phyloP scores from a whole-genome alignment of 2,329 filamentous ascomycete species.

The Trichoderma arundinaceum region DNA sequence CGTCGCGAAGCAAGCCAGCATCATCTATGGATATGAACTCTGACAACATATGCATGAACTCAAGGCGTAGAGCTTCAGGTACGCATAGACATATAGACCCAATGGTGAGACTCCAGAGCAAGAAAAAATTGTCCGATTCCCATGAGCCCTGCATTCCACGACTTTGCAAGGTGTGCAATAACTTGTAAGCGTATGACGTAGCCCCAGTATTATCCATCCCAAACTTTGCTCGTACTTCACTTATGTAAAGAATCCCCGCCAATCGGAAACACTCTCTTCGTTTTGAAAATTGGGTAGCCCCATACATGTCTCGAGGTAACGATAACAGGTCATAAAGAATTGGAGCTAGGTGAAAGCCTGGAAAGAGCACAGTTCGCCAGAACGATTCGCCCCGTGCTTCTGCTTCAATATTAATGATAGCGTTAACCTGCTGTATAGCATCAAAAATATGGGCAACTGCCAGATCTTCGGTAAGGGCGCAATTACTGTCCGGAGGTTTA shows the following conservation, averaged over 20 bases:
- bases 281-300: neutral
- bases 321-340: slow-evolving; percentile 23
- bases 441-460: slow-evolving; percentile 7
- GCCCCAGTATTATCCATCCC: slow-evolving; percentile 24
- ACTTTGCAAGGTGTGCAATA: neutral
- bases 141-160: neutral
- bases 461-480: slow-evolving; percentile 1
- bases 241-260: slow-evolving; percentile 9
- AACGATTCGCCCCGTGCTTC: neutral
- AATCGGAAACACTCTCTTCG: slow-evolving; percentile 20
- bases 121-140: slow-evolving; percentile 4
- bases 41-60: slow-evolving; percentile 19
- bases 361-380: slow-evolving; percentile 19
- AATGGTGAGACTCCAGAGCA: slow-evolving; percentile 6
- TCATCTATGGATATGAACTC: neutral
- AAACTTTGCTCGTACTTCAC: slow-evolving; percentile 19
- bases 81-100: slow-evolving; percentile 18
- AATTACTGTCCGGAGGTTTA: neutral
- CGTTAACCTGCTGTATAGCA: neutral
- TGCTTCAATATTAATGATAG: slow-evolving; percentile 1
- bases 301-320: neutral
- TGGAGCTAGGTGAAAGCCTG: slow-evolving; percentile 11
- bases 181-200: slow-evolving; percentile 8
- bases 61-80: slow-evolving; percentile 14
- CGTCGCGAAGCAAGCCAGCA: neutral